Base-by-base conservation (phyloP, 768 basidiomycete species). In the Fomitopsis serialis region DNA sequence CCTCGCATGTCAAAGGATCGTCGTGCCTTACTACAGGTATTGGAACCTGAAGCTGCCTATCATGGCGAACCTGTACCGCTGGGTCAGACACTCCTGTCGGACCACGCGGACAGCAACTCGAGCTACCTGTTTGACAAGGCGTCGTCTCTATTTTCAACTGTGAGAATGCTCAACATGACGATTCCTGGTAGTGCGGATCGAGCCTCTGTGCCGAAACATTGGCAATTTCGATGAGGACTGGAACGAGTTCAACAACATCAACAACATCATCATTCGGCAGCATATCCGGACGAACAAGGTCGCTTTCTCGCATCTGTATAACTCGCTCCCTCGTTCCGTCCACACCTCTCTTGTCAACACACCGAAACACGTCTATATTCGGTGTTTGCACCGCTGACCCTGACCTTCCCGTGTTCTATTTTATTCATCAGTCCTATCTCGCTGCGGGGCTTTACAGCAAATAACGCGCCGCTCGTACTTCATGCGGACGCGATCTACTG, bases 181-280 rank as follows among this genome's bases (percentile, higher is more conserved):
- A 96, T 97, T 60, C 97, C 97, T 0, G 97, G 96, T 54, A 97
- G 97, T 45, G 97, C 97, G 2, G 97, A 98, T 98, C 58, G 97
- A 99, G 75, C 97, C 96, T 15, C 75, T 99, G 24, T 93, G 92
- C 70, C 82, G 96, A 46, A 97, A 99, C 63, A 93, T 95, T 86
- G 97, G 98, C 64, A 78, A 87, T 12, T 98, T 92, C 61, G 97
- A 99, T 65, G 97, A 98, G 67, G 97, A 99, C 66, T 97, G 94
- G 94, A 97, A 97, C 69, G 94, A 97, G 68, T 99, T 99, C 65
- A 99, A 99, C 67, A 97, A 99, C 66, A 97, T 98, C 71, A 95
- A 97, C 74, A 99, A 99, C 71, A 89, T 99, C 64, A 96, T 99
- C 69, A 98, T 99, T 61, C 94, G 97, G 21, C 94, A 98, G 66